phyloP scores from a whole-genome alignment of 495 filamentous ascomycete species.

The Rhypophila decipiens region DNA sequence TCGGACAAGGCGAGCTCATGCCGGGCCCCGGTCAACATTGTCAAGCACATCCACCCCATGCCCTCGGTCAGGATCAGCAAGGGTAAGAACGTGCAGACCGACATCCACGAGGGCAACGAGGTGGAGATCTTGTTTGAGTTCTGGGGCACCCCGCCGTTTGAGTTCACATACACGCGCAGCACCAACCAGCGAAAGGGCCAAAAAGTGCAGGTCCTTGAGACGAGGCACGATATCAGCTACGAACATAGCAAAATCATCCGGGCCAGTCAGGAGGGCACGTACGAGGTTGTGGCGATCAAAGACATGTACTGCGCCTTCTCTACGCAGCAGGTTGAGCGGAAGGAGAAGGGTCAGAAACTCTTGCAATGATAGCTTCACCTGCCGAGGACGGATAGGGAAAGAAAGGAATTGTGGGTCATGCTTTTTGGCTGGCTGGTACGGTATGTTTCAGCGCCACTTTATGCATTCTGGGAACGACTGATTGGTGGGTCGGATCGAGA shows the following conservation, averaged over 20 bases:
- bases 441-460: too few relatives aligned
- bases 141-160: slow-evolving; percentile 90
- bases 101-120: slow-evolving; percentile 93
- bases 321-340: slow-evolving; percentile 34
- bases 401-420: too few relatives aligned
- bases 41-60: slow-evolving; percentile 81
- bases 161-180: slow-evolving; percentile 93
- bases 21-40: slow-evolving; percentile 66
- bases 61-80: slow-evolving; percentile 83
- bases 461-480: too few relatives aligned
- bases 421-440: too few relatives aligned
- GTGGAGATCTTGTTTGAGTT: slow-evolving; percentile 91
- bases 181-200: slow-evolving; percentile 72
- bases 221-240: slow-evolving; percentile 75
- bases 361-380: background rate
- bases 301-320: slow-evolving; percentile 85
- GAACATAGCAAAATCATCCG: slow-evolving; percentile 72
- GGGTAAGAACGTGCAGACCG: slow-evolving; percentile 68
- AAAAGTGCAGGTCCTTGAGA: slow-evolving; percentile 76
- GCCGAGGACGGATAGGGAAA: background rate
- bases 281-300: slow-evolving; percentile 93
- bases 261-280: slow-evolving; percentile 88
- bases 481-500: too few relatives aligned
- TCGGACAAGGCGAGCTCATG: slow-evolving; percentile 79
- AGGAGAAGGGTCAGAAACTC: slow-evolving; percentile 15